Evolutionary conservation across 768 basidiomycete species (phyloP), one percentile per base, ranked within the genome.

Genomic region (Rhizopogon vulgaris): DNA sequence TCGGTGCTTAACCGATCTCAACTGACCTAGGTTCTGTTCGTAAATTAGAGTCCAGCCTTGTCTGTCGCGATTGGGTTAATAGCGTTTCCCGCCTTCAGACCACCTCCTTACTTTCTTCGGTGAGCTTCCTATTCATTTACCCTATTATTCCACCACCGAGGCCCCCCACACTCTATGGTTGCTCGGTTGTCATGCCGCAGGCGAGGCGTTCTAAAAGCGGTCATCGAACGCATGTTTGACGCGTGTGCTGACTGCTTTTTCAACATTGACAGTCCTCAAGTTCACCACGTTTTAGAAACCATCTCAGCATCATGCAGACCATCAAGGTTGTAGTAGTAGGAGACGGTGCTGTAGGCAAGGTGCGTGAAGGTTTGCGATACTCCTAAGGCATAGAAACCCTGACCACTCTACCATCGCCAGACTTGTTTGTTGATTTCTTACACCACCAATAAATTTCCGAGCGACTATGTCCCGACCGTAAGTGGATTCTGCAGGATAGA

Each of bases 401-500:
- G 18, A 45, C 37, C 15, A 27, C 14, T 32, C 12, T 32, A 4
- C 32, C 14, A 32, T 46, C 27, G 22, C 11, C 66, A 94, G 94
- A 96, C 93, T 41, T 96, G 93, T 78, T 78, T 96, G 58, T 78
- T 96, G 73, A 96, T 96, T 69, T 96, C 93, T 55, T 94, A 94
- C 76, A 94, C 93, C 49, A 94, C 93, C 63, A 94, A 94, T 82
- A 94, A 96, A 72, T 96, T 96, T 73, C 93, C 94, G 32, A 94
- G 92, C 70, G 95, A 99, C 82, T 97, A 97, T 74, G 95, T 98
- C 46, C 94, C 94, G 52, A 96, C 94, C 60, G 94, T 95, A 74
- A 69, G 88, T 82, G 12, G 38, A 17, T 42, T 51, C 49, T 11
- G 41, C 12, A 43, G 12, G 30, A 43, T 49, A 9, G 32, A 14